Evolutionary conservation across 306 rosid genomes (phyloP), one percentile per base, ranked within the genome.

Genomic region (Prunus fruticosa): DNA sequence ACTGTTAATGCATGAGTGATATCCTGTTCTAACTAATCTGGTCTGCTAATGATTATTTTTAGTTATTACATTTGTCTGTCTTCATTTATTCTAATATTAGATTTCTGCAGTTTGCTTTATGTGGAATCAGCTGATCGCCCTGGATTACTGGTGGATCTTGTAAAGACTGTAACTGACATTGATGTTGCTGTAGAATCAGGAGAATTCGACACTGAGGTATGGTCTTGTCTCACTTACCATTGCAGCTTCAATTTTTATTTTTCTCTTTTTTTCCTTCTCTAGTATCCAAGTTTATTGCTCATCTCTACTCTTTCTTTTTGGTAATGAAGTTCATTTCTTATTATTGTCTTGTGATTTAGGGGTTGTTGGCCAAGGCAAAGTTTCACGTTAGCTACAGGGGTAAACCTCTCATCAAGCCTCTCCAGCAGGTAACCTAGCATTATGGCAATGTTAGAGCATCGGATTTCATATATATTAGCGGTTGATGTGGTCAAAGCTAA

Each of bases 131-230:
- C 90, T 67, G 96, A 91, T 77, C 89, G 96, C 13, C 96, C 95
- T 1, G 96, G 96, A 74, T 83, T 94, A 75, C 73, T 89, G 67
- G 96, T 94, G 51, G 97, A 94, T 83, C 96, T 94, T 56, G 96
- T 91, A 49, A 94, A 84, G 88, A 89, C 74, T 69, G 76, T 89
- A 58, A 90, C 96, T 15, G 97, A 90, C 78, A 87, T 87, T 73
- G 81, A 77, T 47, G 57, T 94, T 65, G 72, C 85, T 34, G 96
- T 90, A 75, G 91, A 89, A 84, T 93, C 96, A 0, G 98, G 94
- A 81, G 97, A 93, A 78, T 91, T 93, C 53, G 94, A 91, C 72
- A 93, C 98, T 0, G 94, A 91, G 94, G 97, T 93, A 89, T 91
- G 80, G 60, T 64, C 53, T 69, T 70, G 64, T 50, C 62, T 76